Base-by-base conservation (phyloP, 768 basidiomycete genomes). In the Chalciporus chontae region DNA sequence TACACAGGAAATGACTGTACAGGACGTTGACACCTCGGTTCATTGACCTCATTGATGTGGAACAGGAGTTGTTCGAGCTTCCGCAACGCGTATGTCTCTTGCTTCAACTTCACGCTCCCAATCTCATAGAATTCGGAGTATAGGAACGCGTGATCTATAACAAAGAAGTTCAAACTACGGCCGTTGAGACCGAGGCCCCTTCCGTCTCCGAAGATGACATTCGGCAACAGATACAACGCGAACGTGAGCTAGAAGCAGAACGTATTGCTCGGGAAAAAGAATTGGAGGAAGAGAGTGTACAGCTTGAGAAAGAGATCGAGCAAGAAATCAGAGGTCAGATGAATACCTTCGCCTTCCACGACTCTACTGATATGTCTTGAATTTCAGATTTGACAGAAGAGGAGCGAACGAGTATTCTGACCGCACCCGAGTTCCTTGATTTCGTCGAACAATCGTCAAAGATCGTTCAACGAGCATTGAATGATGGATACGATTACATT, bases 361-460 rank as follows among this genome's bases (percentile, higher is more conserved):
- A 32, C 21, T 58, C 32, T 32, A 24, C 46, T 49, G 29, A 47
- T 52, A 23, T 45, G 26, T 8, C 8, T 26, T 26, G 7, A 26
- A 26, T 26, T 26, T 11, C 66, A 92, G 96, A 94, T 41, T 70
- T 99, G 53, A 80, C 90, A 1, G 87, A 92, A 52, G 92, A 94
- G 51, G 91, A 97, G 66, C 78, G 88, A 37, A 72, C 80, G 0
- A 83, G 81, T 55, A 90, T 97, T 45, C 76, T 93, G 54, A 73
- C 84, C n/a, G 87, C 87, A 8, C 90, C 94, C 0, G 92, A 94
- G 62, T 97, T 98, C 66, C 70, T 90, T 14, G 88, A 93, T 55
- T 99, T 99, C 66, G 84, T 99, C 14, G 93, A 96, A 64, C 83
- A 88, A 59, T 94, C 92, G 8, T 92, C 90, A 18, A 95, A 95